Percentiles rank a stretch among this genome's conserved stretches.
phyloP scores from a whole-genome alignment of 345 rosid genomes.

The Clarkia xantiana region DNA sequence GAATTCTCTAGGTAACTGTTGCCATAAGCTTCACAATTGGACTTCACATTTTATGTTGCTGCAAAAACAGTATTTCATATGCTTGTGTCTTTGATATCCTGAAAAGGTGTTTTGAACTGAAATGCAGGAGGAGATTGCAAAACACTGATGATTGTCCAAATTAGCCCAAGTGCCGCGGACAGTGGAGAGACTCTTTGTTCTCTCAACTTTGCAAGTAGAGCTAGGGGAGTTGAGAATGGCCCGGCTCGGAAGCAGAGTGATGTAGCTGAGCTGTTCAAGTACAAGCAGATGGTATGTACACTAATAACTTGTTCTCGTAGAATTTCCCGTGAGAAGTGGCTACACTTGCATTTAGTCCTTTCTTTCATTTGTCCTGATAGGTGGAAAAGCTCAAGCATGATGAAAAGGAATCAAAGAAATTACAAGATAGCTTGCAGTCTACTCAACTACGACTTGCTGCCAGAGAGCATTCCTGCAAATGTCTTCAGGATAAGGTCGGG shows the following conservation, averaged over 20 bases:
- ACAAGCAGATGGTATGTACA: constrained; percentile 60
- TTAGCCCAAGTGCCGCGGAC: constrained; percentile 68
- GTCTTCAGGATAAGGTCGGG: constrained; percentile 78
- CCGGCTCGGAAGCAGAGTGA: constrained; percentile 87
- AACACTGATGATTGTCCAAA: constrained; percentile 95
- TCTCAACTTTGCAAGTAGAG: constrained; percentile 76
- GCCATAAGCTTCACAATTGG: not conserved
- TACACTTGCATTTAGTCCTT: not conserved
- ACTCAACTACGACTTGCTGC: constrained; percentile 69
- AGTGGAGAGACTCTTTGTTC: constrained; percentile 89
- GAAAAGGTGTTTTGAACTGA: constrained; percentile 1
- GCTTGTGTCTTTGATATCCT: not conserved
- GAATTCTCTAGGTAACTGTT: constrained; percentile 73
- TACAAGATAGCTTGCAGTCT: constrained; percentile 68
- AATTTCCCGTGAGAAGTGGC: not conserved
- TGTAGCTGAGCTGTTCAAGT: constrained; percentile 48
- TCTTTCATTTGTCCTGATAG: constrained; percentile 21
- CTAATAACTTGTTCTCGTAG: not conserved
- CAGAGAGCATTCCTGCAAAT: constrained; percentile 57
- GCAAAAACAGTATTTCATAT: not conserved
- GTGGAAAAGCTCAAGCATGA: constrained; percentile 84
- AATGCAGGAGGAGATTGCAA: constrained; percentile 88
- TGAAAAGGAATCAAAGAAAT: constrained; percentile 78
- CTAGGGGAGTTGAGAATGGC: constrained; percentile 80
- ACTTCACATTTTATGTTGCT: not conserved